phyloP scores from a whole-genome alignment of 352 stramenopile genomes.

The Nannochloropsis limnetica region DNA sequence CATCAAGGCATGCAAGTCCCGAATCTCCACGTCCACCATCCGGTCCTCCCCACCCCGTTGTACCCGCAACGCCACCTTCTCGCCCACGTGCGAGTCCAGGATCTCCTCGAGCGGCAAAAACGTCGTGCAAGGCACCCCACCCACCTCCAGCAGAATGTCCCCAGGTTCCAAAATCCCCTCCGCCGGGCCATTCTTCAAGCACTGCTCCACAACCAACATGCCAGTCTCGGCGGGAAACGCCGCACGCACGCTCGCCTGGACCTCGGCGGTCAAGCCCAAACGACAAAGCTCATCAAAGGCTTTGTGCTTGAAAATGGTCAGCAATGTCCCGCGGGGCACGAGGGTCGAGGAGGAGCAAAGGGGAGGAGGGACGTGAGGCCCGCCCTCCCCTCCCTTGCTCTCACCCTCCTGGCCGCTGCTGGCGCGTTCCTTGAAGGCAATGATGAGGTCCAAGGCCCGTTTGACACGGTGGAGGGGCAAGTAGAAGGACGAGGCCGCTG shows the following conservation, averaged over 20 bases:
- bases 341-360: conserved; percentile 45
- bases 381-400: background rate
- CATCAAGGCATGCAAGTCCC: conserved; percentile 26
- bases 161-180: conserved; percentile 66
- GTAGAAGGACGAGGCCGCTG: conserved; percentile 75
- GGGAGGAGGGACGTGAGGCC: background rate
- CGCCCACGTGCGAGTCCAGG: conserved; percentile 63
- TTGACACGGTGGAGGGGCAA: conserved; percentile 72
- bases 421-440: background rate
- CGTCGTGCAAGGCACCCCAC: conserved; percentile 62
- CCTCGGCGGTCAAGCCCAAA: conserved; percentile 63
- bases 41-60: conserved; percentile 63
- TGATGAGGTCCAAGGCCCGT: conserved; percentile 59
- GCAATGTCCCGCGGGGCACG: conserved; percentile 69
- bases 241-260: conserved; percentile 63
- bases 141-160: conserved; percentile 72
- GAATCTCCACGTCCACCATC: conserved; percentile 56
- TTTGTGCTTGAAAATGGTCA: conserved; percentile 75
- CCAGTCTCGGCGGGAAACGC: conserved; percentile 69
- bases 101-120: conserved; percentile 71
- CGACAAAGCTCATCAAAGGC: conserved; percentile 74
- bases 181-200: conserved; percentile 63
- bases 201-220: conserved; percentile 73
- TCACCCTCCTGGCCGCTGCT: background rate
- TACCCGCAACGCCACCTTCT: conserved; percentile 63